A percentile compares a stretch with the other conserved stretches of the same genome.
Conservation (phyloP, 1,284 basidiomycete species). For the Ceratobasidium sp. region DNA sequence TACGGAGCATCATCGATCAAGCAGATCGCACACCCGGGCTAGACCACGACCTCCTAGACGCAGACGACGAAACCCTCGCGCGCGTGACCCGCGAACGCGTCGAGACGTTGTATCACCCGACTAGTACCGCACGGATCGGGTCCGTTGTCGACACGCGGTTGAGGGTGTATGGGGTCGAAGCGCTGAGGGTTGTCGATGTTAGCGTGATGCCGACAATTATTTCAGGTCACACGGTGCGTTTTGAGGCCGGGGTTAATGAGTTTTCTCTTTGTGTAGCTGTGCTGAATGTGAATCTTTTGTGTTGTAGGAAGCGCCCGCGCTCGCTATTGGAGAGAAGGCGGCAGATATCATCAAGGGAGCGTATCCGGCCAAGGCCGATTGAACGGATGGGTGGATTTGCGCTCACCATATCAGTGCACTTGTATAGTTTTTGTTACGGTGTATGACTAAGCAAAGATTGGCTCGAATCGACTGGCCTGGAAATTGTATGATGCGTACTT, state of each 20-base stretch:
- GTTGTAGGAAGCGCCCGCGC: constrained; percentile 62
- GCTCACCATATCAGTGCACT: too few species aligned
- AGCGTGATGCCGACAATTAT: constrained; percentile 72
- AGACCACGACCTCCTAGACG: constrained; percentile 51
- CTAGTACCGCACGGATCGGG: constrained; percentile 72
- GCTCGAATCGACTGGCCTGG: too few species aligned
- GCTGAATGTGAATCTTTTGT: neutral
- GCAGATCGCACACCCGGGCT: constrained; percentile 54
- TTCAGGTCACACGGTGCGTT: constrained; percentile 72
- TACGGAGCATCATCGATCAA: constrained; percentile 43
- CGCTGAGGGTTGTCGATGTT: constrained; percentile 68
- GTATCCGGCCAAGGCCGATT: constrained; percentile 8
- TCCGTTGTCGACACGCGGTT: constrained; percentile 63
- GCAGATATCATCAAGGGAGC: constrained; percentile 67
- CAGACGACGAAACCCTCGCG: constrained; percentile 55
- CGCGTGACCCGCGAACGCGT: constrained; percentile 62
- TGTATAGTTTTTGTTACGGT: too few species aligned
- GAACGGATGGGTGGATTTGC: too few species aligned
- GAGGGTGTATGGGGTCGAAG: constrained; percentile 59
- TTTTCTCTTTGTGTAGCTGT: too few species aligned
- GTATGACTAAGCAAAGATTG: too few species aligned
- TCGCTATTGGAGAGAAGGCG: constrained; percentile 75
- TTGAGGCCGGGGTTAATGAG: too few species aligned
- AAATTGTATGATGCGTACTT: too few species aligned
- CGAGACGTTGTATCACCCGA: constrained; percentile 72